These are phyloP conservation scores for Amaranthus palmeri DNA, from an alignment of 148 eudicot species.

Conservation along the genomic window DNA sequence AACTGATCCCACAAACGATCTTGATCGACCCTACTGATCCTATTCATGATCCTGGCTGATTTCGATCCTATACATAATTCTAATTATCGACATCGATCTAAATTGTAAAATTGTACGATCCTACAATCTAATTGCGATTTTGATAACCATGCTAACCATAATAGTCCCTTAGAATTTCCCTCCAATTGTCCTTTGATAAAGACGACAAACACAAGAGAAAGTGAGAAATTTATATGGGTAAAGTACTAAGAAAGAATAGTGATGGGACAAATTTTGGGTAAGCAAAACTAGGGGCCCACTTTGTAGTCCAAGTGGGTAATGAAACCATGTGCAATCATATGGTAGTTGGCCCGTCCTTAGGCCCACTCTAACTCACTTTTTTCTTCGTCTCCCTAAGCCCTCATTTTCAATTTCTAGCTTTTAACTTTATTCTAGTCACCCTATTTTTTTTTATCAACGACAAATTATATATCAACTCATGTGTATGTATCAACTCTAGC, in stretches of 20 bases:
- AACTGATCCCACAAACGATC: too few relatives aligned
- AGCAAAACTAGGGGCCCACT: conserved; percentile 25
- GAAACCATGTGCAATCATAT: conserved; percentile 90
- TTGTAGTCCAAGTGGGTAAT: conserved; percentile 50
- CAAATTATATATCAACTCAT: neutral
- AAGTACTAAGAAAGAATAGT: conserved; percentile 20
- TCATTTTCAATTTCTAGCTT: conserved; percentile 2
- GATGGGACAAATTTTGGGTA: conserved; percentile 14
- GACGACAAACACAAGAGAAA: conserved; percentile 14
- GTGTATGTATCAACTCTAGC: neutral
- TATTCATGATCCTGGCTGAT: too few relatives aligned
- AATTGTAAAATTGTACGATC: neutral
- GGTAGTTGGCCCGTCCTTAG: conserved; percentile 66
- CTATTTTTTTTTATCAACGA: neutral
- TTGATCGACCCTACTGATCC: too few relatives aligned
- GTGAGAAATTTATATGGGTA: conserved; percentile 1
- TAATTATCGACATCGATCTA: too few relatives aligned
- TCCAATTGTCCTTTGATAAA: neutral
- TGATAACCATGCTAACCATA: neutral
- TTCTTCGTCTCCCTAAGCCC: conserved; percentile 14
- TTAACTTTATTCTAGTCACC: neutral
- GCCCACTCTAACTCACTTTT: conserved; percentile 38
- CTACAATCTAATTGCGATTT: neutral
- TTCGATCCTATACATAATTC: too few relatives aligned
- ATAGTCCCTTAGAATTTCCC: neutral